Evolutionary conservation across 192 early-diverging fungal species (phyloP).

Genomic region (Diversispora eburnea): DNA sequence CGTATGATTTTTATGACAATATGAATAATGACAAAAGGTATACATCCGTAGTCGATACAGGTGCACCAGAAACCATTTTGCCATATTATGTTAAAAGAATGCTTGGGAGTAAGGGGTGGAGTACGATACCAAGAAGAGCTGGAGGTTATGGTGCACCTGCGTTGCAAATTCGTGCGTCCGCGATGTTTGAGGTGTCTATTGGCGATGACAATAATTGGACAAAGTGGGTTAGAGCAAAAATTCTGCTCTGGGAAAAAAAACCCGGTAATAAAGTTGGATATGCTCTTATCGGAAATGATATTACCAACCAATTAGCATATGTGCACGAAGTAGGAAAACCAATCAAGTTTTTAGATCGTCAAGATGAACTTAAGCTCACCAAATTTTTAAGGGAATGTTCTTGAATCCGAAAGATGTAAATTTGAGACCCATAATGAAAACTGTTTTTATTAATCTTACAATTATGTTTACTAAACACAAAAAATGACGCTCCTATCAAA

Average conservation of each 20-base stretch:
- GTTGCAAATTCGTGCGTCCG: not conserved
- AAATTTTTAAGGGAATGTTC: not conserved
- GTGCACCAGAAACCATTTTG: constrained; percentile 16
- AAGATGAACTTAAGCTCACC: not conserved
- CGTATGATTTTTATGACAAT: constrained; percentile 18
- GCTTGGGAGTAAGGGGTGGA: constrained; percentile 13
- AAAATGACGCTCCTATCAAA: too few relatives aligned
- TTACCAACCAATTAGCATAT: constrained; percentile 19
- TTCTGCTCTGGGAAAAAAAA: constrained; percentile 1
- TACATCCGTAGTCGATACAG: constrained; percentile 23
- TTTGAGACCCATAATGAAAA: too few relatives aligned
- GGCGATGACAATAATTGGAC: constrained; percentile 10
- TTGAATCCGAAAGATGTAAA: not conserved
- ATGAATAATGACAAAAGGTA: constrained; percentile 16
- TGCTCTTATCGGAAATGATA: constrained; percentile 28
- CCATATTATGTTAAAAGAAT: constrained; percentile 16
- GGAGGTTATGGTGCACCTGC: not conserved
- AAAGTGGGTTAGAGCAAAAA: constrained; percentile 21
- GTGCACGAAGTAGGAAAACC: not conserved
- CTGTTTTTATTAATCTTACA: too few relatives aligned
- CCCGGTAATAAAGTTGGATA: constrained; percentile 13
- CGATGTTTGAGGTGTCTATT: too few relatives aligned
- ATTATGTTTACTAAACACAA: too few relatives aligned
- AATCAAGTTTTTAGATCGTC: constrained; percentile 1
- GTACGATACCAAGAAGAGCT: not conserved